Base-by-base conservation (phyloP, 2,329 filamentous ascomycete genomes). In the Phialophora verrucosa region DNA sequence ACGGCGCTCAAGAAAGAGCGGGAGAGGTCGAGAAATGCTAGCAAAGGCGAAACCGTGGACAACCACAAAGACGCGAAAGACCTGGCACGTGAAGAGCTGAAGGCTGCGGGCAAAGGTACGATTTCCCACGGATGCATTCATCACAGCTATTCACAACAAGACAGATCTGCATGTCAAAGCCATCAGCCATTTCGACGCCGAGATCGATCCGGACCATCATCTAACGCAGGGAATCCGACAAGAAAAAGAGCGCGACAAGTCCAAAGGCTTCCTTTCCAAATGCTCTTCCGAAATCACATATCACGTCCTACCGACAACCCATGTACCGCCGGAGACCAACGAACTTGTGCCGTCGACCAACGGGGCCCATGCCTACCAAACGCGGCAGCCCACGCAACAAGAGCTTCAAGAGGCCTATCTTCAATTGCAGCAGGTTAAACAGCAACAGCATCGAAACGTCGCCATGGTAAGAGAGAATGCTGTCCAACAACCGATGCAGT, bases 1-100 rank as follows among this genome's bases (percentile, higher is more conserved):
- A 88, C 89, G 73, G 95, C 94, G 69, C 83, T 97, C 74, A 93
- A 91, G 79, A 90, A 92, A 69, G 92, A 97, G 80, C 85, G 91
- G 25, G 85, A 86, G 61, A 90, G 93, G 80, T 83, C 87, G 68
- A 91, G 83, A 75, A 81, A 80, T 69, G 75, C 81, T 50, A 78
- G 77, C n/a, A 80, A 79, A 62, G 83, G 81, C 47, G 82, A 83
- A 62, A 80, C 89, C 70, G 80, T 84, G 20, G 81, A 84, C 27
- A 81, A 73, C 25, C 79, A 66, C 75, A 83, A 79, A 66, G 80
- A 78, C 72, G 78, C 75, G 70, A 82, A 76, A 74, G 80, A 80
- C 57, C 73, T 76, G 70, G 83, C 77, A 69, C 83, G 78, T 75
- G 78, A 82, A 62, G 80, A 76, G 55, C 66, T 82, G 27, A 80